Conservation (phyloP, 352 stramenopile genomes). For the Globisporangium camurandrum region DNA sequence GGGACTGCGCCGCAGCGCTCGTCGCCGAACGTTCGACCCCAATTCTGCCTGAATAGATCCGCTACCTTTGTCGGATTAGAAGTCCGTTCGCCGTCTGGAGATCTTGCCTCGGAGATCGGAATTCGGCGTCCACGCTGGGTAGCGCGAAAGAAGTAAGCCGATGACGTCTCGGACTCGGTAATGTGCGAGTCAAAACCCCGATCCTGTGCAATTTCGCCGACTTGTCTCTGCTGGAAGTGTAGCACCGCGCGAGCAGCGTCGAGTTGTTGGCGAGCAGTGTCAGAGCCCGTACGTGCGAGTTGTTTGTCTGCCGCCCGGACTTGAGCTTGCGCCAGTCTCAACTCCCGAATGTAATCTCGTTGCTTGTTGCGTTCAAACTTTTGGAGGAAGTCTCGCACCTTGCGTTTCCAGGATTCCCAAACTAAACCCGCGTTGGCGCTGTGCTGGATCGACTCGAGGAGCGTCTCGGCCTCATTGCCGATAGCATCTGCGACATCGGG, state of each 20-base stretch:
- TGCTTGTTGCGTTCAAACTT: constrained; percentile 4
- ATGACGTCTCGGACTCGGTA: neutral
- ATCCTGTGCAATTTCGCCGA: neutral
- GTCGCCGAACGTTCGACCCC: neutral
- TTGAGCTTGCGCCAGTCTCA: neutral
- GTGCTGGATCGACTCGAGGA: constrained; percentile 1
- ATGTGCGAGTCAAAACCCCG: neutral
- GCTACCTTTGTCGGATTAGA: neutral
- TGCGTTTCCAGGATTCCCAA: constrained; percentile 12
- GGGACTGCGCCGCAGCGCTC: no score
- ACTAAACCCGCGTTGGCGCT: constrained; percentile 6
- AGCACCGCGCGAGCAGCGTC: neutral
- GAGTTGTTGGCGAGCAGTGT: neutral
- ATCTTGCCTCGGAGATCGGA: neutral
- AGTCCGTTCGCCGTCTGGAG: neutral
- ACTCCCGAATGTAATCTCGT: neutral
- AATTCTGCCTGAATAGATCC: neutral
- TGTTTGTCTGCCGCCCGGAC: neutral
- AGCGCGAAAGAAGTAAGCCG: neutral
- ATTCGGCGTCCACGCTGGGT: neutral
- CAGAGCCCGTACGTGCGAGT: neutral
- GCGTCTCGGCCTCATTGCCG: neutral
- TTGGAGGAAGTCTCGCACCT: constrained; percentile 1
- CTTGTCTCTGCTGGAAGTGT: neutral
- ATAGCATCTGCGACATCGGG: constrained; percentile 1